Percentiles rank a stretch among this genome's conserved stretches.
Evolutionary conservation across 106 monocot genomes (phyloP).

Genomic region (Allium sativum): DNA sequence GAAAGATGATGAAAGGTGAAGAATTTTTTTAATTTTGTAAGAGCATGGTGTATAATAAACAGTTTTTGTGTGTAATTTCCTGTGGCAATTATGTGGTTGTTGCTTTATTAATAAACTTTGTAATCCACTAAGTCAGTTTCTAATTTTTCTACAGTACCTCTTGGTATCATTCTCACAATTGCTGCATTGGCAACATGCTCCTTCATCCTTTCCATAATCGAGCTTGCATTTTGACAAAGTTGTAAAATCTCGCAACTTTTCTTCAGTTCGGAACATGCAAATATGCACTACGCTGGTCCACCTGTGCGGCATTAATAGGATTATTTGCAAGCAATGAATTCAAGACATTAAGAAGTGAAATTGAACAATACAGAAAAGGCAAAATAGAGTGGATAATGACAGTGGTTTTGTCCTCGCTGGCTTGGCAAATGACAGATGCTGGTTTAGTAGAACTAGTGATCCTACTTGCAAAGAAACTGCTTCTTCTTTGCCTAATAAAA

Average conservation of each 20-base stretch:
- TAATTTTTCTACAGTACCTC: too few species aligned
- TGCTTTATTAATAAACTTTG: too few species aligned
- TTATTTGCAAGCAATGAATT: too few species aligned
- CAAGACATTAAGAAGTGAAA: slow-evolving; percentile 19
- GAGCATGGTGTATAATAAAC: too few species aligned
- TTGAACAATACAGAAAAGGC: slow-evolving; percentile 18
- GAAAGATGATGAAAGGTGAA: too few species aligned
- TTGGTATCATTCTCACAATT: slow-evolving; percentile 23
- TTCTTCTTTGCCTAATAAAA: too few species aligned
- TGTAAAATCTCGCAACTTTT: slow-evolving; percentile 11
- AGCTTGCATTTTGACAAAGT: slow-evolving; percentile 32
- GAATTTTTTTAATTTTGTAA: too few species aligned
- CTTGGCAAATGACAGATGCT: slow-evolving; percentile 30
- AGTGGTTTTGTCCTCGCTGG: slow-evolving; percentile 24
- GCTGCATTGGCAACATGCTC: slow-evolving; percentile 30
- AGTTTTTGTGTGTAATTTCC: too few species aligned
- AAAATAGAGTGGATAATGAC: slow-evolving; percentile 22
- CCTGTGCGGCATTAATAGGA: slow-evolving; percentile 13
- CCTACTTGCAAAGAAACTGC: too few species aligned
- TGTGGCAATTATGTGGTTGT: too few species aligned
- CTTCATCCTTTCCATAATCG: slow-evolving; percentile 32
- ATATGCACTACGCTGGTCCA: slow-evolving; percentile 7
- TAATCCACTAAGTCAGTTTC: too few species aligned
- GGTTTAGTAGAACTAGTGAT: slow-evolving; percentile 26
- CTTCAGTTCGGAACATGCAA: slow-evolving; percentile 24